Base-by-base conservation (phyloP, 1,284 basidiomycete genomes). In the Neonothopanus nambi region DNA sequence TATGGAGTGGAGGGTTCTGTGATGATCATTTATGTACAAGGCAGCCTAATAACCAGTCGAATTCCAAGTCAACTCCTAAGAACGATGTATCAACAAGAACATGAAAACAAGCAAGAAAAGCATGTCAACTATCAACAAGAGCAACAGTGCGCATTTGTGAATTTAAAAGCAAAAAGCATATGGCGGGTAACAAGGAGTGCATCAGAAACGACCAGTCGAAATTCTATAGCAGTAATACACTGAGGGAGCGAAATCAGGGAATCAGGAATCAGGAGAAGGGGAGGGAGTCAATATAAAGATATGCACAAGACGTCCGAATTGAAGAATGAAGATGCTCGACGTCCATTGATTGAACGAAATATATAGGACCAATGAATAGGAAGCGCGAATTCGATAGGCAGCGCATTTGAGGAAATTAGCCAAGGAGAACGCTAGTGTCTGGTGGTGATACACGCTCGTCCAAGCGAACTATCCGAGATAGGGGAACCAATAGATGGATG, bases 131-230 rank as follows among this genome's bases (percentile, higher is more conserved):
- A 43, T 26, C 20, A 43, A 42, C 17, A 23, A 23, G 41, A 42
- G 23, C 9, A 11, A 24, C 15, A 43, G 41, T 13, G 26, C 9
- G n/a, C n/a, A n/a, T n/a, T n/a, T n/a, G n/a, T n/a, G n/a, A n/a
- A n/a, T n/a, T n/a, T n/a, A n/a, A n/a, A n/a, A n/a, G n/a, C n/a
- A n/a, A 24, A 43, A 43, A 45, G 26, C 43, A 45, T 28, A 6
- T 17, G n/a, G 23, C 35, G 20, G 33, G 30, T 15, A n/a, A 26
- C 7, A 23, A 46, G 33, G 38, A 39, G 39, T 28, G 38, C 38
- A 50, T 28, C 39, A 53, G 37, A 47, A 54, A 54, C 52, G 52
- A 54, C 52, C 52, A 48, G 52, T 54, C 52, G 52, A 54, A 37
- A 43, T 48, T 50, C 51, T 54, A 54, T 48, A 54, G 24, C 39